These are phyloP conservation scores for Mycena latifolia DNA, from an alignment of 768 basidiomycete species.

Conservation along the genomic window DNA sequence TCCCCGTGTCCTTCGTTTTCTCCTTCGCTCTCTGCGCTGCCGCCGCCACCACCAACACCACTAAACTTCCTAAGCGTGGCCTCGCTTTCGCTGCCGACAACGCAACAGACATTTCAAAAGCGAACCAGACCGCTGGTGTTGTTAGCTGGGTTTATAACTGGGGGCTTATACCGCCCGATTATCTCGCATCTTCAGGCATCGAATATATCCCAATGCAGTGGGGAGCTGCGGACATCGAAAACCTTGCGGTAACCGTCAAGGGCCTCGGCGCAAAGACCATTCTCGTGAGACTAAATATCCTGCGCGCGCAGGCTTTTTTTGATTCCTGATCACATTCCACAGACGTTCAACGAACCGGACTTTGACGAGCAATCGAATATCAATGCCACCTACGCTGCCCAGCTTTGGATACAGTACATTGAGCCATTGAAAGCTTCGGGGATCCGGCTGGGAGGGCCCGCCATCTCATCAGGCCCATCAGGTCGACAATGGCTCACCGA, in stretches of 20 bases:
- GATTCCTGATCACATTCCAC: slow-evolving; percentile 46
- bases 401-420: slow-evolving; percentile 70
- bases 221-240: slow-evolving; percentile 56
- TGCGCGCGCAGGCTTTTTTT: no score
- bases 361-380: slow-evolving; percentile 62
- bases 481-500: slow-evolving; percentile 68
- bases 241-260: slow-evolving; percentile 52
- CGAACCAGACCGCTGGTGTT: slow-evolving; percentile 58
- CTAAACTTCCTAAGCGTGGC: slow-evolving; percentile 61
- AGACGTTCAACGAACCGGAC: slow-evolving; percentile 68
- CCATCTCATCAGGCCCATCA: slow-evolving; percentile 62
- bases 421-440: slow-evolving; percentile 66
- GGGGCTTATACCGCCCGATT: slow-evolving; percentile 59
- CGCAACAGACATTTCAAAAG: slow-evolving; percentile 54
- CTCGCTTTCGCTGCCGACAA: slow-evolving; percentile 56
- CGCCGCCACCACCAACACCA: slow-evolving; percentile 36
- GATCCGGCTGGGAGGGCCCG: slow-evolving; percentile 68
- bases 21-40: slow-evolving; percentile 27
- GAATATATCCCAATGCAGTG: slow-evolving; percentile 68
- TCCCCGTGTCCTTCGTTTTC: slow-evolving; percentile 24
- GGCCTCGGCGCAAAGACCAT: slow-evolving; percentile 62
- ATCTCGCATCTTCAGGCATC: slow-evolving; percentile 57
- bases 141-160: slow-evolving; percentile 67
- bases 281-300: slow-evolving; percentile 50
- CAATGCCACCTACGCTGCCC: slow-evolving; percentile 56